phyloP scores from a whole-genome alignment of 305 asterid genomes.

The Fraxinus greggii region DNA sequence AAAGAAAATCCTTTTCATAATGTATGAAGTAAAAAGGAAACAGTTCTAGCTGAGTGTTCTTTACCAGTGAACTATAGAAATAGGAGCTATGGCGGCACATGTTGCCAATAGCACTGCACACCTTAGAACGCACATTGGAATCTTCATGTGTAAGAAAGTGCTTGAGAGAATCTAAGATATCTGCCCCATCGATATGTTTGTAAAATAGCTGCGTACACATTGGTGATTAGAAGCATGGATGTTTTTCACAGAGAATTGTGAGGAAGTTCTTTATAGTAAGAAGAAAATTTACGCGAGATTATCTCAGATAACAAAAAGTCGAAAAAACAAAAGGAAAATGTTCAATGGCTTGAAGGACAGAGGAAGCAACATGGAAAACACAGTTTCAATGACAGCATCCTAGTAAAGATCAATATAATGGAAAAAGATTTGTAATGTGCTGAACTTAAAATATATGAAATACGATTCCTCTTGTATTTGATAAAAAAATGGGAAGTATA shows the following conservation, averaged over 20 bases:
- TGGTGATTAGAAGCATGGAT: constrained; percentile 26
- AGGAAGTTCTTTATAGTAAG: constrained; percentile 1
- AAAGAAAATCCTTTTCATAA: not conserved
- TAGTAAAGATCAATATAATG: not conserved
- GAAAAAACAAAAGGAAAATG: not conserved
- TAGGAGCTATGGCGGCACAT: constrained; percentile 98
- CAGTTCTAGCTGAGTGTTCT: not conserved
- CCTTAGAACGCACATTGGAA: constrained; percentile 85
- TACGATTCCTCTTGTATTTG: not conserved
- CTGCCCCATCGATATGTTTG: constrained; percentile 70
- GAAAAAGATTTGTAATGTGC: not conserved
- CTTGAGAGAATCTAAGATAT: constrained; percentile 72
- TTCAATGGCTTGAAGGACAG: not conserved
- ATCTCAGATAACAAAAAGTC: not conserved
- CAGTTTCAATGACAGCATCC: not conserved
- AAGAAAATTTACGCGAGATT: not conserved
- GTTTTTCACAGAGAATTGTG: constrained; percentile 1
- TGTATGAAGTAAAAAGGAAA: not conserved
- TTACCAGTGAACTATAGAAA: constrained; percentile 81
- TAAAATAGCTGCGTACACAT: constrained; percentile 66
- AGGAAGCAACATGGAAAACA: not conserved
- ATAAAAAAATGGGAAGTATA: not conserved
- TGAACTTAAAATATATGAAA: not conserved
- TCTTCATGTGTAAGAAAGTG: constrained; percentile 80
- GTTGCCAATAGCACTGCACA: constrained; percentile 95